These are phyloP conservation scores for Fusarium continuum DNA, from an alignment of 2,329 filamentous ascomycete species.

Conservation along the genomic window DNA sequence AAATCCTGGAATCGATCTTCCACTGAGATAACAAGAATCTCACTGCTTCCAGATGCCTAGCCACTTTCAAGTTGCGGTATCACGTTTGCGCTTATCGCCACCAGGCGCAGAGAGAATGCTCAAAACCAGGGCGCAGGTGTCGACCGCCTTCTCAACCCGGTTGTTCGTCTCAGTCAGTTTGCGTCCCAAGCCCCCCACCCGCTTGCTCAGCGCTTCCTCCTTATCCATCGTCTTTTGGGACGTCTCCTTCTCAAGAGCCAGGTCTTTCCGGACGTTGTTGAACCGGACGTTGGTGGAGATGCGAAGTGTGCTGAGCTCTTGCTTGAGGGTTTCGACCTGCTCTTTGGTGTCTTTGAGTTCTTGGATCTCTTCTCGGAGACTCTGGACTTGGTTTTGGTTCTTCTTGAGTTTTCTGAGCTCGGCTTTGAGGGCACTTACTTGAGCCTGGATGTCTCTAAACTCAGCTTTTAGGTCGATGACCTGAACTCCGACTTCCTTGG, in stretches of 20 bases:
- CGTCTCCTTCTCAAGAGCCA: no score
- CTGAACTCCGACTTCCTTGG: no score
- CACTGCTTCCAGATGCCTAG: not conserved
- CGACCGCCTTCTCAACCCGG: not conserved
- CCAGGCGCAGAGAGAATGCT: not conserved
- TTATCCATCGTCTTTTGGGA: not conserved
- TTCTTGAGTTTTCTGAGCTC: no score
- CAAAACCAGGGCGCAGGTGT: not conserved
- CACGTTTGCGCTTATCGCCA: not conserved
- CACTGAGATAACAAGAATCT: no score
- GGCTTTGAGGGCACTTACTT: no score
- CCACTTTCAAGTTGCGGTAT: not conserved
- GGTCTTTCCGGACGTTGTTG: not conserved
- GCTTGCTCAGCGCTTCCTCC: not conserved
- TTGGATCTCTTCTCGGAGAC: no score
- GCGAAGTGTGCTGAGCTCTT: not conserved
- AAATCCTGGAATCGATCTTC: no score
- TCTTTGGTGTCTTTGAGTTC: no score
- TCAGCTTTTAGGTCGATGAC: no score
- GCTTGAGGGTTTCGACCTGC: not conserved
- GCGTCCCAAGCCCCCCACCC: not conserved
- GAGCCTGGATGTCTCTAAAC: no score
- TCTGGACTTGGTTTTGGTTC: no score
- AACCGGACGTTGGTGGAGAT: not conserved
- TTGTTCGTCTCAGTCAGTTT: not conserved